Evolutionary conservation across 108 stramenopile genomes (phyloP), one percentile per base, ranked within the genome.

Genomic region (Cyclostephanos invisitatus): DNA sequence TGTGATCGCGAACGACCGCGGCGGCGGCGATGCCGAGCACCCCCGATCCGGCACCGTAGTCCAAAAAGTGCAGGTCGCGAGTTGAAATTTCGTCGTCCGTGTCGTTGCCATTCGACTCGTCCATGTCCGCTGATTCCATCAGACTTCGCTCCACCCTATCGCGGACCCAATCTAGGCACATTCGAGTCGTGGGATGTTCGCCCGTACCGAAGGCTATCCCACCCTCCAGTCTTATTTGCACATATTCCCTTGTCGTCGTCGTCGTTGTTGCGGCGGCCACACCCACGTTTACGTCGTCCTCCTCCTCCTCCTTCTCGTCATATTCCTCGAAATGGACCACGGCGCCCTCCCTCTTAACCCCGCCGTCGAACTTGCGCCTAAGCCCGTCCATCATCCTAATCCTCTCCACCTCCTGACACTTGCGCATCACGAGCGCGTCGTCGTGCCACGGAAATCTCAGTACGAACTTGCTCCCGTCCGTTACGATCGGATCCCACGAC

Each of bases 201-300:
- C 92, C 92, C 1, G 92, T 89, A 49, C 92, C 92, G 85, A 93
- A 93, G 29, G 92, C 92, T 60, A 90, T 85, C 0, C 89, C 92
- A 46, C 92, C 92, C 68, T 93, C 85, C 36, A 93, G 51, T 35
- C 77, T 32, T 44, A 92, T 78, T 64, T 85, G 68, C 7, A 85
- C 77, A 28, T 78, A 64, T 55, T 76, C 75, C 54, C 73, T 59
- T 1, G 40, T 25, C 11, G 44, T 64, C 54, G 44, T 42, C 17
- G 17, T 27, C 17, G 18, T 25, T 14, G 11, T 25, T 14, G 11
- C 29, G 27, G 21, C 25, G 48, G 27, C 18, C 21, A 36, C 56
- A 3, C 27, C 74, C 36, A 62, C 14, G 8, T n/a, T 15, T 6
- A 0, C 42, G 9, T 49, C 32, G n/a, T 28, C 25, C 32, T 24